A percentile compares a stretch with the other conserved stretches of the same genome.
These are phyloP conservation scores for Raffaelea arxii DNA, from an alignment of 2,329 filamentous ascomycete genomes.

Conservation along the genomic window DNA sequence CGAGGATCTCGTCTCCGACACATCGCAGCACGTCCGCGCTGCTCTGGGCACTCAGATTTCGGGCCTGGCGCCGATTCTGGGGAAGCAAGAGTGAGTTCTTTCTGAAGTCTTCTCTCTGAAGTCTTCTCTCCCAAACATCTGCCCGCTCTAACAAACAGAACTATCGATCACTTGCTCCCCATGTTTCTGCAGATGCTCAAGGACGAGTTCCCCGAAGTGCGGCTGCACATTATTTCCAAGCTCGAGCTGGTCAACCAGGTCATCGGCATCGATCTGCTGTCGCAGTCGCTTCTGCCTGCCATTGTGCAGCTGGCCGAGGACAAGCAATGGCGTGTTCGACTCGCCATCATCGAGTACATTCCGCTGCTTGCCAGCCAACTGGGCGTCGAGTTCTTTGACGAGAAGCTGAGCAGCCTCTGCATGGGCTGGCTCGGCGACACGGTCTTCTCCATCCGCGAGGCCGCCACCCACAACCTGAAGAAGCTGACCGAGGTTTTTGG, in stretches of 20 bases:
- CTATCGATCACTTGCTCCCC: conserved; percentile 88
- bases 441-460: conserved; percentile 96
- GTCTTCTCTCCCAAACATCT: too few species aligned
- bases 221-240: conserved; percentile 99
- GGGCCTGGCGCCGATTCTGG: conserved; percentile 88
- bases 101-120: neutral
- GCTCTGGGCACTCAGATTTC: conserved; percentile 95
- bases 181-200: conserved; percentile 99
- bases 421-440: conserved; percentile 99
- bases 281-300: conserved; percentile 89
- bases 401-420: conserved; percentile 89
- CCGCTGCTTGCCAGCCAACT: conserved; percentile 91
- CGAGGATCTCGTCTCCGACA: conserved; percentile 91
- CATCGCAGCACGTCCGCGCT: conserved; percentile 91
- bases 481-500: conserved; percentile 98
- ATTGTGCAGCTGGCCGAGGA: conserved; percentile 97
- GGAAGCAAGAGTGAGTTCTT: conserved; percentile 79
- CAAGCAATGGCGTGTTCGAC: conserved; percentile 96
- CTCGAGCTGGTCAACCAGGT: conserved; percentile 97
- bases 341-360: conserved; percentile 99
- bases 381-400: conserved; percentile 95
- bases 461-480: conserved; percentile 93
- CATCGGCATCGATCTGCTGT: conserved; percentile 94
- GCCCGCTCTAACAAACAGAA: conserved; percentile 41
- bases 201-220: conserved; percentile 96